These are phyloP conservation scores for Talaromyces funiculosus DNA, from an alignment of 2,329 filamentous ascomycete genomes.

Conservation along the genomic window DNA sequence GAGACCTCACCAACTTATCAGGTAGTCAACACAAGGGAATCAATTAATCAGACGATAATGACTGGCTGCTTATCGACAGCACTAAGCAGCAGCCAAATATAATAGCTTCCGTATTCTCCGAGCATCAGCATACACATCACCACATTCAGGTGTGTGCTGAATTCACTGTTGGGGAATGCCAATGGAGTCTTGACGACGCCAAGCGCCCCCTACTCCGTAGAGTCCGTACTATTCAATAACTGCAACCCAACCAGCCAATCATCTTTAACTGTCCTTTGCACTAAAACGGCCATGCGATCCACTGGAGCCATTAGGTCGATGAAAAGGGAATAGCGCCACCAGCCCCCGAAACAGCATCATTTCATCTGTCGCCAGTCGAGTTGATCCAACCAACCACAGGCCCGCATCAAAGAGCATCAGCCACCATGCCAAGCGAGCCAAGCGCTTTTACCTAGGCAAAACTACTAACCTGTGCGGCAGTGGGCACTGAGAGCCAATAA, in stretches of 20 bases:
- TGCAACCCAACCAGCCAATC: not conserved
- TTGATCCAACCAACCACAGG: not conserved
- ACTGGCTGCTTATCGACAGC: too few species aligned
- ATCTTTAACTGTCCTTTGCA: not conserved
- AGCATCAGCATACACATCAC: not conserved
- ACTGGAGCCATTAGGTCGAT: not conserved
- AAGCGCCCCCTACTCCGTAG: constrained; percentile 8
- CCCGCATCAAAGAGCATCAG: not conserved
- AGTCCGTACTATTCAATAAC: too few species aligned
- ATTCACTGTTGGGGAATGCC: not conserved
- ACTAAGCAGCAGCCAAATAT: not conserved
- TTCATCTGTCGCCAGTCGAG: not conserved
- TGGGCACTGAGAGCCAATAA: not conserved
- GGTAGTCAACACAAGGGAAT: not conserved
- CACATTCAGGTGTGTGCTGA: not conserved
- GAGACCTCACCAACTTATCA: not conserved
- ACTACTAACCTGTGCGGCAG: not conserved
- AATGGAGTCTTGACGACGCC: constrained; percentile 10
- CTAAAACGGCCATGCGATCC: not conserved
- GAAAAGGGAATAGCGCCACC: not conserved
- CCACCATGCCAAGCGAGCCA: constrained; percentile 8
- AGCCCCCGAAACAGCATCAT: not conserved
- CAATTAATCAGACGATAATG: not conserved
- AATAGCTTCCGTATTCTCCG: not conserved
- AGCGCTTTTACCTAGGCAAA: not conserved